Evolutionary conservation across 192 early-diverging fungal genomes (phyloP).

Genomic region (Coemansia sp.): DNA sequence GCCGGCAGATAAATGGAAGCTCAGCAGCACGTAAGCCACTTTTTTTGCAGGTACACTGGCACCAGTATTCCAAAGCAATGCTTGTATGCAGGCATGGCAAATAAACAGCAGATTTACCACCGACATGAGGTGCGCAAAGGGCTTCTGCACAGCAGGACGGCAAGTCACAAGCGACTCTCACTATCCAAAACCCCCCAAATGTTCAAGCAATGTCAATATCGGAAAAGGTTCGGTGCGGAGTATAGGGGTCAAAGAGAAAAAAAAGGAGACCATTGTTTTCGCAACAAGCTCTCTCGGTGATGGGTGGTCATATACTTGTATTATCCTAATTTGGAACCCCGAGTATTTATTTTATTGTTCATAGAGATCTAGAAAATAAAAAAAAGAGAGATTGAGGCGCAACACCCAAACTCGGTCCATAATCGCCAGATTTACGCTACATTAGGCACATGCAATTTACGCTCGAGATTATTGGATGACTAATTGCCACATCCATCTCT

Average conservation of each 20-base stretch:
- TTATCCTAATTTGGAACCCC: not conserved
- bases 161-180: not conserved
- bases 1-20: not conserved
- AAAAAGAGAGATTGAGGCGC: not conserved
- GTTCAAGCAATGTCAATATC: not conserved
- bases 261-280: not conserved
- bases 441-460: not conserved
- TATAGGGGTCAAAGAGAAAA: not conserved
- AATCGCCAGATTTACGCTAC: not conserved
- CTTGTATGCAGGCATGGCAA: not conserved
- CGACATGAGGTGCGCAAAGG: not conserved
- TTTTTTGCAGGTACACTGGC: not conserved
- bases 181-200: not conserved
- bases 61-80: not conserved
- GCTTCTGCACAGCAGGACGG: not conserved
- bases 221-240: not conserved
- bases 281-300: not conserved
- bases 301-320: not conserved
- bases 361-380: not conserved
- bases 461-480: not conserved
- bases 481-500: slow-evolving; percentile 7
- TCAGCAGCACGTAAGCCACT: slow-evolving; percentile 7
- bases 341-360: not conserved
- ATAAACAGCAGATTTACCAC: not conserved
- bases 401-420: not conserved